These are phyloP conservation scores for Arthrobotrys iridis DNA, from an alignment of 2,329 filamentous ascomycete species.

Conservation along the genomic window DNA sequence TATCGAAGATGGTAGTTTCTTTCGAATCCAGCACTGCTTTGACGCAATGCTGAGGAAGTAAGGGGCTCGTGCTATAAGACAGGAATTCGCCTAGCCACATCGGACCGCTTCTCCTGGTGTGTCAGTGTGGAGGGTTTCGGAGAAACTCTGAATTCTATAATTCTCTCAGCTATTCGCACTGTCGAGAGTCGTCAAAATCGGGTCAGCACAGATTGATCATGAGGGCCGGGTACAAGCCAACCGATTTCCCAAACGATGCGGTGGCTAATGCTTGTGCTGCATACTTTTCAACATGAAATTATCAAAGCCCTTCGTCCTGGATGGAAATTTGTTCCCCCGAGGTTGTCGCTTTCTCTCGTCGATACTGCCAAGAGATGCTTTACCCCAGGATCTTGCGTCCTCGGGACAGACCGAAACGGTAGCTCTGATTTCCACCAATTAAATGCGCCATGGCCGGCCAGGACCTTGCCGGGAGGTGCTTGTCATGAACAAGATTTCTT, in stretches of 20 bases:
- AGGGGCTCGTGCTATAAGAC: neutral
- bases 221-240: neutral
- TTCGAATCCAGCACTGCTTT: neutral
- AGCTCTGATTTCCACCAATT: slow-evolving; percentile 53
- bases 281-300: neutral
- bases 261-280: neutral
- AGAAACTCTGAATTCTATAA: slow-evolving; percentile 21
- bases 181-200: neutral
- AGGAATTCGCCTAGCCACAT: slow-evolving; percentile 12
- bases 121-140: neutral
- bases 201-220: neutral
- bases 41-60: neutral
- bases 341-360: slow-evolving; percentile 1
- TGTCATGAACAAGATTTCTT: slow-evolving; percentile 47
- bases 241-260: neutral
- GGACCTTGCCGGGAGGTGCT: slow-evolving; percentile 25
- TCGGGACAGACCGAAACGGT: slow-evolving; percentile 37
- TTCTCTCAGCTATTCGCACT: neutral
- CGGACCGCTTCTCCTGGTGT: slow-evolving; percentile 32
- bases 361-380: slow-evolving; percentile 27
- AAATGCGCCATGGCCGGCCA: slow-evolving; percentile 18
- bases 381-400: slow-evolving; percentile 35
- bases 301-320: slow-evolving; percentile 9
- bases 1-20: no score
- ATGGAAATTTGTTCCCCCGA: slow-evolving; percentile 54